Evolutionary conservation across 177 flowering plant genomes (phyloP).

Genomic region (Tripterygium wilfordii): DNA sequence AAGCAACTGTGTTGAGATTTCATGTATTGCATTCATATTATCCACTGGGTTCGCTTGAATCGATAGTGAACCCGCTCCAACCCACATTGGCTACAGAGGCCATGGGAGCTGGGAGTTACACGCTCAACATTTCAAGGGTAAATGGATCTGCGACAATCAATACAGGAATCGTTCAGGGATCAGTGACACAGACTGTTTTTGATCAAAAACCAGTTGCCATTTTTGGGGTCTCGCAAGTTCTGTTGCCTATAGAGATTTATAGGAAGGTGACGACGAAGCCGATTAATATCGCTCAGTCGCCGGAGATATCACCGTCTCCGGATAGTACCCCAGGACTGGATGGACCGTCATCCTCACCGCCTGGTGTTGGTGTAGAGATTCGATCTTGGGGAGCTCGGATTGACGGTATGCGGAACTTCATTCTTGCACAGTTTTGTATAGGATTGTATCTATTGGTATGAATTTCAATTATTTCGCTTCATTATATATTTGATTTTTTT

Average conservation of each 20-base stretch:
- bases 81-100: constrained; percentile 86
- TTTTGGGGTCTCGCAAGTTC: constrained; percentile 67
- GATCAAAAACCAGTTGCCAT: constrained; percentile 86
- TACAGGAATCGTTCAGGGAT: constrained; percentile 62
- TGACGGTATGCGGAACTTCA: constrained; percentile 2
- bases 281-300: constrained; percentile 29
- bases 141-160: constrained; percentile 71
- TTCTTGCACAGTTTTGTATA: constrained; percentile 30
- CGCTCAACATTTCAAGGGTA: constrained; percentile 63
- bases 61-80: constrained; percentile 81
- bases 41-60: constrained; percentile 76
- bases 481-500: constrained; percentile 9
- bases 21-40: constrained; percentile 88
- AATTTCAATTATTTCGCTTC: constrained; percentile 10
- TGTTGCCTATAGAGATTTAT: constrained; percentile 69
- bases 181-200: constrained; percentile 57
- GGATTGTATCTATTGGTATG: constrained; percentile 40
- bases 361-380: constrained; percentile 27
- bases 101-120: constrained; percentile 66
- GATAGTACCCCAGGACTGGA: constrained; percentile 23
- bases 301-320: constrained; percentile 35
- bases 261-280: constrained; percentile 24
- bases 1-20: constrained; percentile 57
- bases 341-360: constrained; percentile 34
- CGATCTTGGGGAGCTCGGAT: constrained; percentile 23